Evolutionary conservation across 257 asterid genomes (phyloP), one percentile per base, ranked within the genome.

Genomic region (Fraxinus quadrangulata): DNA sequence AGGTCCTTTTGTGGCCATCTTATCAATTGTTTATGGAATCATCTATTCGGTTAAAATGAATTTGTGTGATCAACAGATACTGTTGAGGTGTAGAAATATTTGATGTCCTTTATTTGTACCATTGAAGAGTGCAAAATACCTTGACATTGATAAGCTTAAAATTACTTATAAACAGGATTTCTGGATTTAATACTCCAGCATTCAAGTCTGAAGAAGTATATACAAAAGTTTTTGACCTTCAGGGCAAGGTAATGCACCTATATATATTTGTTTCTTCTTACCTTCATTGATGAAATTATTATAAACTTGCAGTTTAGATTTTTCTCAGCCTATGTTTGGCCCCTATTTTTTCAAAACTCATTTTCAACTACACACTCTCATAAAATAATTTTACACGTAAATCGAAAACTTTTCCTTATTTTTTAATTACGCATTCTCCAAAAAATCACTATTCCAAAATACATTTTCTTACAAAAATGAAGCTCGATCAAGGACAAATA

Each of bases 161-260:
- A 63, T 61, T 45, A 54, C 75, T 81, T 83, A 3, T 76, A 71
- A 71, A 83, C 94, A 96, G 99, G 94, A 86, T 82, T 75, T 84
- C 97, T 67, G 88, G 83, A 81, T 77, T 84, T 51, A 84, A 84
- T 85, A 87, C 88, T 59, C 97, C 98, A 17, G 92, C 86, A 21
- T 88, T 93, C 87, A 90, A 96, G 61, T 93, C 99, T n/a, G 96
- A 92, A 74, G 98, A 93, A 87, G 92, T 96, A 56, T 85, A 90
- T 66, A 85, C 49, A 6, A 92, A 90, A 86, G 82, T 92, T 78
- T 84, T 90, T 51, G 87, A 90, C 84, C 92, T 96, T 84, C 99
- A 96, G 82, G 92, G 89, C 77, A 92, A 88, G 98, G 99, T 95
- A 84, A 56, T 66, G 36, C 67, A 56, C 75, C 40, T 69, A 17